These are phyloP conservation scores for Canna indica DNA, from an alignment of 176 grass and related monocot genomes.

Conservation along the genomic window DNA sequence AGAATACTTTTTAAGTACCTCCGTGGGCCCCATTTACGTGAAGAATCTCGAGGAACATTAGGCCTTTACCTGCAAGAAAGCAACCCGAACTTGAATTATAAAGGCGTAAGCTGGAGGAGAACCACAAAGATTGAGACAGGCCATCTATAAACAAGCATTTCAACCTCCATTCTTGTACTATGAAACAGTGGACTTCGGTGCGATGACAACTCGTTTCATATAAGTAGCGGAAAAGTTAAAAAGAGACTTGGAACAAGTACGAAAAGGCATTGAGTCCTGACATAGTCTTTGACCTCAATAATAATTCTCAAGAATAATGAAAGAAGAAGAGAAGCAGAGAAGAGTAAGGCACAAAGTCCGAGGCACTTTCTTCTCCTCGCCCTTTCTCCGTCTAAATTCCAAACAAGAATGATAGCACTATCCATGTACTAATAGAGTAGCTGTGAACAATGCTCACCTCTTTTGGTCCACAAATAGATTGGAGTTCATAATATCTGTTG, in stretches of 20 bases:
- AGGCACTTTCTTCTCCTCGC: neutral
- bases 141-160: too few relatives aligned
- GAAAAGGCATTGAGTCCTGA: conserved; percentile 7
- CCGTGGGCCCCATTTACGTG: too few relatives aligned
- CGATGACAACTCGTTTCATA: neutral
- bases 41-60: too few relatives aligned
- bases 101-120: conserved; percentile 27
- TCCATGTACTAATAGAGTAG: neutral
- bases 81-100: too few relatives aligned
- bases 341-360: neutral
- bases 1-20: too few relatives aligned
- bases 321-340: neutral
- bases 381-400: neutral
- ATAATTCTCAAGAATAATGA: neutral
- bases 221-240: conserved; percentile 2
- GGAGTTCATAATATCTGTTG: neutral
- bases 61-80: too few relatives aligned
- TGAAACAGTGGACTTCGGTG: neutral
- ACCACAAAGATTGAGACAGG: too few relatives aligned
- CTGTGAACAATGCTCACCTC: neutral
- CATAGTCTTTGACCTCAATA: conserved; percentile 2
- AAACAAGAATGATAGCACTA: neutral
- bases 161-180: too few relatives aligned
- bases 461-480: too few relatives aligned
- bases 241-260: neutral